These are phyloP conservation scores for Capsella bursapastoris DNA, from an alignment of 345 rosid genomes.

Conservation along the genomic window DNA sequence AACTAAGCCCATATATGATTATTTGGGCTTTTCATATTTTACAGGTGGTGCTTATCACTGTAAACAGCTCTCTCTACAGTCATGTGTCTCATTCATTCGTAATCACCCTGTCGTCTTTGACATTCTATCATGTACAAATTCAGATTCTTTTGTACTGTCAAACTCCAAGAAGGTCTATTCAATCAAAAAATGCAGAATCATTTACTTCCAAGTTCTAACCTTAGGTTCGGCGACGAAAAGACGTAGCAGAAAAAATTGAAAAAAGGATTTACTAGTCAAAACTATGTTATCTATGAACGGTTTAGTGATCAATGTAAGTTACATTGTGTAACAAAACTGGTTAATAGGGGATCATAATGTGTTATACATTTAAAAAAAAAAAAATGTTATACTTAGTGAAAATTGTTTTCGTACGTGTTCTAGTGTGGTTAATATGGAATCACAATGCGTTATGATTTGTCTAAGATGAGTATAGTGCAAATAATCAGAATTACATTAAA, in stretches of 20 bases:
- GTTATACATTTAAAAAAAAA: background rate
- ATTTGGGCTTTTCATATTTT: constrained; percentile 14
- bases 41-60: background rate
- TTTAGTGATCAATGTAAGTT: background rate
- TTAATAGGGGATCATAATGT: background rate
- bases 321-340: background rate
- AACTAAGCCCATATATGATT: background rate
- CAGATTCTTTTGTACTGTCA: background rate
- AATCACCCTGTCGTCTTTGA: constrained; percentile 5
- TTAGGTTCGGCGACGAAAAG: background rate
- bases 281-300: background rate
- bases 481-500: background rate
- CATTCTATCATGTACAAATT: background rate
- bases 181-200: background rate
- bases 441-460: background rate
- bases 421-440: background rate
- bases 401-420: too few species aligned
- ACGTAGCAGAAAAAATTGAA: background rate
- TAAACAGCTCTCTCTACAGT: background rate
- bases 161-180: background rate
- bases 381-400: too few species aligned
- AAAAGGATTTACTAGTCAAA: background rate
- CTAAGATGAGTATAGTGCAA: background rate
- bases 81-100: constrained; percentile 7
- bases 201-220: background rate